Evolutionary conservation across 306 rosid species (phyloP), one percentile per base, ranked within the genome.

Genomic region (Rosa rugosa): DNA sequence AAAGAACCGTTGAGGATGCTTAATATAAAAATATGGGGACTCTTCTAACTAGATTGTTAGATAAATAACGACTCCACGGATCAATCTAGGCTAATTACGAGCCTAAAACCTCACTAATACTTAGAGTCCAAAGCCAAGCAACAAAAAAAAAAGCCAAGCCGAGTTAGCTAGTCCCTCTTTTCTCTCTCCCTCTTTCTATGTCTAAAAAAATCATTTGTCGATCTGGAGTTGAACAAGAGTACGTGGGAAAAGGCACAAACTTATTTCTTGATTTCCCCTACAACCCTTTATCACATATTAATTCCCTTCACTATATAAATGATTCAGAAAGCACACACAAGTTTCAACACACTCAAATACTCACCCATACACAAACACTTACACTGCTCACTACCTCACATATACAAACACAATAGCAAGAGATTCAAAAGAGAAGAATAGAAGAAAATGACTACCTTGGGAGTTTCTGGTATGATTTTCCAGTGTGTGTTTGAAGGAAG

Each of bases 401-500:
- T n/a, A 17, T 13, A 16, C 50, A 64, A 5, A 44, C 22, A 53
- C 25, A 31, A 31, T 9, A 12, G 4, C 68, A 20, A 72, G 63
- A 47, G 5, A 49, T 47, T 71, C n/a, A 31, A 16, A 18, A 65
- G 70, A 54, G 6, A 11, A 45, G 72, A 70, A 17, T 9, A 51
- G 27, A 64, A 57, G 59, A 82, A 54, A 11, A 82, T 74, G 69
- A 84, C 88, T 91, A 87, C 84, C 46, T 51, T 69, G 4, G 83
- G 86, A 13, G 87, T 88, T 69, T 76, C 73, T 27, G 84, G 86
- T n/a, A 77, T 81, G 85, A 51, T 87, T 80, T 60, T 84, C 70
- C 67, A 69, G 80, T 72, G 83, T 78, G 90, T 88, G 18, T 87
- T 82, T 81, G 87, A 88, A 82, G 94, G 89, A 85, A 83, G 91